A percentile compares a stretch with the other conserved stretches of the same genome.
phyloP scores from a whole-genome alignment of 2,329 filamentous ascomycete genomes.

The Cytospora piceae region DNA sequence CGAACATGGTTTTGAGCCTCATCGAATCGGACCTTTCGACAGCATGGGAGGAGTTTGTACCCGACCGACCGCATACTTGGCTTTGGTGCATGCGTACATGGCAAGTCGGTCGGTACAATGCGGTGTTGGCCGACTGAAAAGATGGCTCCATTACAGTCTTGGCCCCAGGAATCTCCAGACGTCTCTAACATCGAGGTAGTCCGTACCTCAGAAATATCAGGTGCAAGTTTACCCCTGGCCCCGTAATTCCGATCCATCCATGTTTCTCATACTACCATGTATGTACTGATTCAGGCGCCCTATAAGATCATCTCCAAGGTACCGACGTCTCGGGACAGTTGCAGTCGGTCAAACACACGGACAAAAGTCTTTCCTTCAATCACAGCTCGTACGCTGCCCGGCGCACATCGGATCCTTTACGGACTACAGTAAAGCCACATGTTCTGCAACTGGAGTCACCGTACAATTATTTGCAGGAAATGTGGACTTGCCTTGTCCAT shows the following conservation, averaged over 20 bases:
- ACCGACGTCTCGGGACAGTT: conserved; percentile 26
- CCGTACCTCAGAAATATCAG: neutral
- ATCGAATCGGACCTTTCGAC: neutral
- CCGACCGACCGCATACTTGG: conserved; percentile 5
- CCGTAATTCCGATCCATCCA: conserved; percentile 22
- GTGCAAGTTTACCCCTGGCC: neutral
- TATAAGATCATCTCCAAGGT: conserved; percentile 18
- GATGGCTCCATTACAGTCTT: neutral
- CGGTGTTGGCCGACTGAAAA: neutral
- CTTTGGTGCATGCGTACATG: neutral
- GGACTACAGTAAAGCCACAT: conserved; percentile 5
- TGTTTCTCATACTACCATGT: conserved; percentile 3
- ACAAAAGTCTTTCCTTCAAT: conserved; percentile 29
- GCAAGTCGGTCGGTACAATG: neutral
- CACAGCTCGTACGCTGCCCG: neutral
- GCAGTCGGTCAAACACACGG: conserved; percentile 13
- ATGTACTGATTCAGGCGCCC: conserved; percentile 20
- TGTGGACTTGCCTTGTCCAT: neutral
- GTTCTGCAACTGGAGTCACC: conserved; percentile 9
- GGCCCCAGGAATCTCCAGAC: neutral
- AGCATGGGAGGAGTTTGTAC: neutral
- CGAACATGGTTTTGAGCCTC: neutral
- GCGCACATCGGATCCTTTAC: neutral
- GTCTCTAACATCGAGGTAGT: neutral
- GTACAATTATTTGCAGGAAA: conserved; percentile 17